A percentile compares a stretch with the other conserved stretches of the same genome.
phyloP scores from a whole-genome alignment of 1,284 basidiomycete genomes.

The Pyrrhoderma noxium region DNA sequence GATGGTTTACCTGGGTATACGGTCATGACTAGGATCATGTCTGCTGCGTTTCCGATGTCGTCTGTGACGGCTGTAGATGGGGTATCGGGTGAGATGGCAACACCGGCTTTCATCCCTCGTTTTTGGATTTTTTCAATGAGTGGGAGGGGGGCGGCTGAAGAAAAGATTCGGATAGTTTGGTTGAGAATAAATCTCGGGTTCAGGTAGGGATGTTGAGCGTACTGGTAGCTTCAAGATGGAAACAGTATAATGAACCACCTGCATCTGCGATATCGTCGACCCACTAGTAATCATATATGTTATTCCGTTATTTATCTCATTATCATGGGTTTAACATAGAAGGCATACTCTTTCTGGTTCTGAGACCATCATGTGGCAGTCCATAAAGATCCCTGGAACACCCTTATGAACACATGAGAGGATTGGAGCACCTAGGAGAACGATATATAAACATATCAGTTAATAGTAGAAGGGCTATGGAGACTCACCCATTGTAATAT shows the following conservation, averaged over 20 bases:
- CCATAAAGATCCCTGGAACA: constrained; percentile 96
- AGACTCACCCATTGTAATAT: constrained; percentile 85
- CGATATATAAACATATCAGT: neutral
- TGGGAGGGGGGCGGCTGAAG: constrained; percentile 59
- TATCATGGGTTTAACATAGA: neutral
- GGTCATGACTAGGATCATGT: constrained; percentile 97
- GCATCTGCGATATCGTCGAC: constrained; percentile 91
- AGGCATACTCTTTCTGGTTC: constrained; percentile 75
- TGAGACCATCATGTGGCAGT: constrained; percentile 99
- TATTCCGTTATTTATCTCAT: neutral
- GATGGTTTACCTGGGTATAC: constrained; percentile 70
- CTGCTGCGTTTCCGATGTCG: constrained; percentile 69
- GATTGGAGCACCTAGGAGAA: constrained; percentile 72
- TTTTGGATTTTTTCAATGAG: constrained; percentile 74
- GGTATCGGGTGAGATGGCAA: constrained; percentile 93
- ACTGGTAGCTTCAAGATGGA: constrained; percentile 96
- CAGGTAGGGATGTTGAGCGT: constrained; percentile 27
- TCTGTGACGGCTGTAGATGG: constrained; percentile 81
- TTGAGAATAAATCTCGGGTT: neutral
- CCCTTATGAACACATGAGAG: constrained; percentile 84
- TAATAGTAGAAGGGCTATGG: constrained; percentile 14
- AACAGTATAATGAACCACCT: constrained; percentile 92
- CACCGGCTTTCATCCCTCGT: constrained; percentile 82
- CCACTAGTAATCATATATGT: constrained; percentile 54
- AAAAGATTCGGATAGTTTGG: neutral